Conservation (phyloP, 192 early-diverging fungal species). For the Coemansia sp. region DNA sequence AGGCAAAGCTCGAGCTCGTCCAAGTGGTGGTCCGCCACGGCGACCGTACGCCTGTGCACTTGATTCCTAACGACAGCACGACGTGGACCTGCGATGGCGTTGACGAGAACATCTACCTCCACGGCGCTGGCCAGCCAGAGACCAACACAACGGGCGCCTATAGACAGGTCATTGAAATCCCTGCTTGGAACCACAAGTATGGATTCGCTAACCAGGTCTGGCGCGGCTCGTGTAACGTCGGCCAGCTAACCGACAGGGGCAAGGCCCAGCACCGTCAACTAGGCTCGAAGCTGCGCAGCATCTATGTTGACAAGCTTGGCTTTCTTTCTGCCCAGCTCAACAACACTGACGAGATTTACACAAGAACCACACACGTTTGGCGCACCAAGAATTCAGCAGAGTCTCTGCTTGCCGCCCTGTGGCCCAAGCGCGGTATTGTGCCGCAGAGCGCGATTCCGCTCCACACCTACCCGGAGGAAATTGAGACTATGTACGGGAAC, state of each 20-base stretch:
- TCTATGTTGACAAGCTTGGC: conserved; percentile 54
- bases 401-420: conserved; percentile 50
- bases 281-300: conserved; percentile 45
- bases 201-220: conserved; percentile 39
- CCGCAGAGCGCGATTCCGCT: conserved; percentile 26
- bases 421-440: conserved; percentile 32
- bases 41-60: conserved; percentile 48
- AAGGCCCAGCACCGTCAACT: conserved; percentile 50
- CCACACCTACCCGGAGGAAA: conserved; percentile 47
- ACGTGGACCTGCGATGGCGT: conserved; percentile 41
- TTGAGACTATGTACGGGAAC: conserved; percentile 55
- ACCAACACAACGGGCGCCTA: conserved; percentile 39
- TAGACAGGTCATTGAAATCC: conserved; percentile 39
- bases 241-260: conserved; percentile 62
- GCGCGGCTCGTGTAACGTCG: conserved; percentile 53
- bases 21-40: conserved; percentile 60
- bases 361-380: conserved; percentile 58
- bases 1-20: conserved; percentile 54
- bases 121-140: conserved; percentile 20
- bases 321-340: conserved; percentile 43
- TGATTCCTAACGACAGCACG: conserved; percentile 36
- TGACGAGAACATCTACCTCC: conserved; percentile 32
- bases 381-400: conserved; percentile 60
- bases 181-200: conserved; percentile 37
- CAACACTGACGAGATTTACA: conserved; percentile 47